Evolutionary conservation across 176 grass and related monocot genomes (phyloP), one percentile per base, ranked within the genome.

Genomic region (Paspalum vaginatum): DNA sequence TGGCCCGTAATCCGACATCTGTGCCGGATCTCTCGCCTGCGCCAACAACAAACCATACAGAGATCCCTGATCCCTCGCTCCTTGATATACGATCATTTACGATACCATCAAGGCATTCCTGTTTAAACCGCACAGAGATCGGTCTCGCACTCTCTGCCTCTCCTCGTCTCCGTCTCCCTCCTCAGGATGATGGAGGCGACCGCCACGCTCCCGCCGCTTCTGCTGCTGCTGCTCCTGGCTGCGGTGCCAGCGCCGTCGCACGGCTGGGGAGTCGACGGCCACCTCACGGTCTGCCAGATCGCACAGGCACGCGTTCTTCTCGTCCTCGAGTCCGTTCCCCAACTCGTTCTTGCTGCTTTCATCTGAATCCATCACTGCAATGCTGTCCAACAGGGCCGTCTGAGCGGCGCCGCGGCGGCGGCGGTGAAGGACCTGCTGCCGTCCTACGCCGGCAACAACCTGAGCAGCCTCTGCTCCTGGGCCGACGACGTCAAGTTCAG

Each of bases 391-490:
- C 32, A 85, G 81, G 76, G 43, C 8, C 58, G 86, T 0, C 79
- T 86, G 75, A 82, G 61, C 21, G 76, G 53, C 57, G 55, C 85
- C 9, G 86, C 86, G n/a, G 60, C 79, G 10, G 72, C 82, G 57
- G 92, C 86, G 21, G 86, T 86, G 52, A 81, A 38, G 65, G 86
- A 81, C 2, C 79, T 94, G 48, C 91, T 94, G 74, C 91, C 91
- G 10, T 81, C 68, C 5, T 86, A 83, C 68, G 92, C 86, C 27
- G 52, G 51, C 16, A 54, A 78, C 75, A 39, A 84, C 61, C 92
- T 88, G 58, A 81, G 88, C 86, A 86, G 79, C 72, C 80, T 94
- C 32, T 91, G 92, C 68, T 80, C 83, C 5, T 88, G 88, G 88
- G 88, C 92, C n/a, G 88, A 91, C 63, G 51, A 47, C 2, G 58